These are phyloP conservation scores for Vicia faba DNA, from an alignment of 306 rosid species.

Conservation along the genomic window DNA sequence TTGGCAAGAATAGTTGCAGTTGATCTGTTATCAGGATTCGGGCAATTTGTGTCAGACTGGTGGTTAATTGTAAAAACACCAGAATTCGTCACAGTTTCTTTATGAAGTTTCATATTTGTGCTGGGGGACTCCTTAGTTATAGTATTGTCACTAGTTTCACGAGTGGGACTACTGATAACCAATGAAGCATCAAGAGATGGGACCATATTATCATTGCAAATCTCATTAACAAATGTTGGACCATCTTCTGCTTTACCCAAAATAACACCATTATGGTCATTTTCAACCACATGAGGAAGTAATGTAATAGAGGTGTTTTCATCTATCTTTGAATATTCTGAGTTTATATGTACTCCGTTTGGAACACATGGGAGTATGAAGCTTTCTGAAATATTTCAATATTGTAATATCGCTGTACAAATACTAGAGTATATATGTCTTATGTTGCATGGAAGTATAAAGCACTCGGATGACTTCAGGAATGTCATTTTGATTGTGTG, in stretches of 20 bases:
- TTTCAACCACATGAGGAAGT: constrained; percentile 39
- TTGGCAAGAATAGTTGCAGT: constrained; percentile 39
- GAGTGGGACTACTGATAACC: constrained; percentile 28
- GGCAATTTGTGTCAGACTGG: constrained; percentile 42
- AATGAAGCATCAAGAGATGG: constrained; percentile 43
- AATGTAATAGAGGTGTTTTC: constrained; percentile 23
- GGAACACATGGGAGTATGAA: constrained; percentile 44
- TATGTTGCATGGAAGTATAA: constrained; percentile 53
- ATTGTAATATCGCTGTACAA: constrained; percentile 55
- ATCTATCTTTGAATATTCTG: constrained; percentile 38
- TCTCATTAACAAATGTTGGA: constrained; percentile 26
- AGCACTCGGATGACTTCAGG: constrained; percentile 60
- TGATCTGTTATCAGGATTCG: constrained; percentile 43
- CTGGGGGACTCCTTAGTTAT: constrained; percentile 32
- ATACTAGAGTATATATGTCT: constrained; percentile 52
- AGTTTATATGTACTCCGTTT: constrained; percentile 38
- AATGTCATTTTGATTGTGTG: constrained; percentile 68
- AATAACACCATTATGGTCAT: constrained; percentile 29
- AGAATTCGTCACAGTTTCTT: constrained; percentile 40
- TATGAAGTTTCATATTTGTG: constrained; percentile 34
- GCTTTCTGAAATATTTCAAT: constrained; percentile 72
- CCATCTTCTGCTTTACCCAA: constrained; percentile 32
- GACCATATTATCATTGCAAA: constrained; percentile 34
- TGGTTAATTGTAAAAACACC: constrained; percentile 41
- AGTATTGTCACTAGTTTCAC: constrained; percentile 31